Base-by-base conservation (phyloP, 225 moss, liverwort and hornwort species). In the Ulota crispa region DNA sequence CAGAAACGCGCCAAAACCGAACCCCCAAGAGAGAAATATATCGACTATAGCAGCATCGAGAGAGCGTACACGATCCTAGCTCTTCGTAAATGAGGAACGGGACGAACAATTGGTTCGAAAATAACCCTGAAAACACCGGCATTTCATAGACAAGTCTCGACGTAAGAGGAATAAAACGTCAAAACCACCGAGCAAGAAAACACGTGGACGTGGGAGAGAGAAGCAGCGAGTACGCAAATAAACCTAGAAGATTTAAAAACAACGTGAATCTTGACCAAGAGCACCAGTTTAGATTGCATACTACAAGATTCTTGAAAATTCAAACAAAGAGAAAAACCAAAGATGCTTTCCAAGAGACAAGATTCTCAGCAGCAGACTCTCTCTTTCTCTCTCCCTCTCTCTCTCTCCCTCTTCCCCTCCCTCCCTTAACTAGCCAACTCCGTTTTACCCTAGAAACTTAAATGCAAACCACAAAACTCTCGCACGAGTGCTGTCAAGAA, bases 191-290 rank as follows among this genome's bases (percentile, higher is more conserved):
- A 68, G n/a, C 42, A 36, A 19, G 50, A 50, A 70, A n/a, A 64
- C 20, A 70, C 7, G 37, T 69, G 70, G 39, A 64, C n/a, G 70
- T 30, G 6, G 39, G 28, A 4, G 18, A 50, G 30, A 64, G 4
- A 24, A 28, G 27, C 63, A 73, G 26, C 70, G 6, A 52, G 57
- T 21, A 59, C 50, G 36, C 27, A 71, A 50, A 47, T 41, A 34
- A 77, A 78, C 52, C 31, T 43, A 63, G 47, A 64, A 55, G 55
- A 74, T 68, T 80, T 41, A 9, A 76, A 80, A 73, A 54, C 50
- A 87, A 43, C 8, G 60, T 4, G 75, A 83, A 83, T 60, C 83
- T 74, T 78, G 56, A 81, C 78, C 78, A 30, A 74, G 68, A 78
- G 68, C 78, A 32, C 18, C 26, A 37, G 10, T 50, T 45, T 39